Evolutionary conservation across 78 protist genomes (phyloP).

Genomic region (Dictyostelium brefeldianum): DNA sequence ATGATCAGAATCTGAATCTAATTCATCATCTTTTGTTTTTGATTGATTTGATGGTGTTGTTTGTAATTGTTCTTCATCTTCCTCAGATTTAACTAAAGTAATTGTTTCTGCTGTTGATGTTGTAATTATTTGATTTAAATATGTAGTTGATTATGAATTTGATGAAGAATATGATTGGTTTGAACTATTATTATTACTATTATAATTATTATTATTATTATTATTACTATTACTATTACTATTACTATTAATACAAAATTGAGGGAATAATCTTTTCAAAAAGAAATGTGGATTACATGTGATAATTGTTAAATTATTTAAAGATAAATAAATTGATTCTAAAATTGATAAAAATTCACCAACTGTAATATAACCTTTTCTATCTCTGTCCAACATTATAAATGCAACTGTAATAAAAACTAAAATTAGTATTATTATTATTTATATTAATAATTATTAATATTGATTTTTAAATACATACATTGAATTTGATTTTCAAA

Average conservation of each 20-base stretch:
- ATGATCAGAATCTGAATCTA: not conserved
- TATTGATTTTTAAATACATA: not conserved
- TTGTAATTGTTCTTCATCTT: too few relatives aligned
- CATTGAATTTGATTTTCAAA: constrained; percentile 50
- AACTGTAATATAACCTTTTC: constrained; percentile 53
- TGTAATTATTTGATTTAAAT: too few relatives aligned
- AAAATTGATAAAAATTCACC: constrained; percentile 23
- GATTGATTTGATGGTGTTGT: too few relatives aligned
- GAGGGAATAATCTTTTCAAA: not conserved
- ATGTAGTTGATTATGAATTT: too few relatives aligned
- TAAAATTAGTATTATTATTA: not conserved
- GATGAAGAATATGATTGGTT: too few relatives aligned
- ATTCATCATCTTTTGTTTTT: not conserved
- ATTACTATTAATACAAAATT: not conserved
- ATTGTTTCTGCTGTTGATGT: too few relatives aligned
- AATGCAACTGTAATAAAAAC: constrained; percentile 43
- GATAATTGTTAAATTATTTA: not conserved
- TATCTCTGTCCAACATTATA: constrained; percentile 40
- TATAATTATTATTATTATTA: not conserved
- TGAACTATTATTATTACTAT: not conserved
- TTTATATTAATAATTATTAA: not conserved
- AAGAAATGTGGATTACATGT: not conserved
- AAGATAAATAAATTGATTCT: constrained; percentile 23
- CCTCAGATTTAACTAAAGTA: too few relatives aligned
- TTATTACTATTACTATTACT: constrained; percentile 3